Conservation (phyloP, 2,329 filamentous ascomycete species). For the Onygenales sp. region DNA sequence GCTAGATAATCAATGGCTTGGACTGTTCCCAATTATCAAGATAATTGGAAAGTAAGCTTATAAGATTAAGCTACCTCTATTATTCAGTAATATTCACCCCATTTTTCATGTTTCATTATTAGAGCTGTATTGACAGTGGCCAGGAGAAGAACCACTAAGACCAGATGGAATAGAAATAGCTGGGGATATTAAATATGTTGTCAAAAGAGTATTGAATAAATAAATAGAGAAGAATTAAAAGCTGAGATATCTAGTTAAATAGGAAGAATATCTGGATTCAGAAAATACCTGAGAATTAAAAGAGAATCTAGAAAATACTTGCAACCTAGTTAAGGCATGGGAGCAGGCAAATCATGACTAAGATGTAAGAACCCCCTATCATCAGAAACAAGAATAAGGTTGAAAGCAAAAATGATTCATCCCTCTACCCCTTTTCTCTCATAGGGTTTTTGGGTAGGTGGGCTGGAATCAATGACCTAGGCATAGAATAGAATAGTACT, state of each 20-base stretch:
- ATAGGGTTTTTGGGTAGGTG: too few relatives aligned
- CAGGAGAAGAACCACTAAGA: neutral
- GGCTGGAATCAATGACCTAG: too few relatives aligned
- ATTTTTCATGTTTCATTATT: constrained; percentile 2
- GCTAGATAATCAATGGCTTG: neutral
- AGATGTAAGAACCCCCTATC: too few relatives aligned
- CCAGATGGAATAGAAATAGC: neutral
- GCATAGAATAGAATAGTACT: too few relatives aligned
- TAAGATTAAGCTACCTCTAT: neutral
- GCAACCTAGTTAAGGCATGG: too few relatives aligned
- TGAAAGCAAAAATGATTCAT: too few relatives aligned
- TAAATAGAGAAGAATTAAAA: neutral
- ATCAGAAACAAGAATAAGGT: too few relatives aligned
- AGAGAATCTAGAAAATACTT: neutral
- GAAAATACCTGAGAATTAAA: neutral
- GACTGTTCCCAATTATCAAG: neutral
- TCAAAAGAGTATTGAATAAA: neutral
- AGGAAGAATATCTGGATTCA: neutral
- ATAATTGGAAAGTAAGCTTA: neutral
- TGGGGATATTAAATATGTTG: neutral
- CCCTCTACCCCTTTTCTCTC: too few relatives aligned
- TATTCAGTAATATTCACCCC: constrained; percentile 1
- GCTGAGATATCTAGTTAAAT: neutral
- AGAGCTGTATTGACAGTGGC: neutral
- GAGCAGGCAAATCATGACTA: too few relatives aligned